Evolutionary conservation across 805 yeast species (phyloP), one percentile per base, ranked within the genome.

Genomic region (Naumovozyma castellii): DNA sequence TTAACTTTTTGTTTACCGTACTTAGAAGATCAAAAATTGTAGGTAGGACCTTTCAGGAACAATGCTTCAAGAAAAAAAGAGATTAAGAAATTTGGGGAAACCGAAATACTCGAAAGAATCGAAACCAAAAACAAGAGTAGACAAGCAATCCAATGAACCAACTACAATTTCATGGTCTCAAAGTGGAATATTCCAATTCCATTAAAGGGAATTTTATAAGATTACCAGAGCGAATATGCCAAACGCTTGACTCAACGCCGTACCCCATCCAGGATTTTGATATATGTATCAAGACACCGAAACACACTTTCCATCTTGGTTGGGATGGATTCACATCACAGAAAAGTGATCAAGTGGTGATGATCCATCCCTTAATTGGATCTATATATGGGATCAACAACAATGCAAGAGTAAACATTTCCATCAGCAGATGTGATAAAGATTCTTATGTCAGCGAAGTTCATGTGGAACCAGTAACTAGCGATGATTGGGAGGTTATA

Each of bases 401-500:
- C 10, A 10, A 10, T 6, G 27, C 6, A 6, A 22, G 27, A 22
- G 10, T 22, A 22, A 22, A 22, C 10, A 22, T 22, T 6, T 22
- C 6, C 10, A 29, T 29, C 5, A 6, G 32, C 5, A 29, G 15
- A n/a, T 29, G 13, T 9, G 32, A 41, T 14, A 38, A 36, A 5
- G 20, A 35, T 3, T 36, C 28, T 5, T 36, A 38, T 13, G 76
- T 86, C 1, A 65, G 68, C 4, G 74, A 77, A 3, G 78, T 88
- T 2, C 78, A 75, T 51, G 69, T 90, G 34, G 95, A 84, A 51
- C 97, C 97, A 0, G 61, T 73, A 15, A 70, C 84, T 0, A 59
- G 78, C 2, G 71, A 80, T 4, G 98, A 90, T 55, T 90, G 97
- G 97, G 97, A 88, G 48, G 65, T 84, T 19, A 83, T 87, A 2